Evolutionary conservation across 2,329 filamentous ascomycete genomes (phyloP).

Genomic region (Seiridium unicorne): DNA sequence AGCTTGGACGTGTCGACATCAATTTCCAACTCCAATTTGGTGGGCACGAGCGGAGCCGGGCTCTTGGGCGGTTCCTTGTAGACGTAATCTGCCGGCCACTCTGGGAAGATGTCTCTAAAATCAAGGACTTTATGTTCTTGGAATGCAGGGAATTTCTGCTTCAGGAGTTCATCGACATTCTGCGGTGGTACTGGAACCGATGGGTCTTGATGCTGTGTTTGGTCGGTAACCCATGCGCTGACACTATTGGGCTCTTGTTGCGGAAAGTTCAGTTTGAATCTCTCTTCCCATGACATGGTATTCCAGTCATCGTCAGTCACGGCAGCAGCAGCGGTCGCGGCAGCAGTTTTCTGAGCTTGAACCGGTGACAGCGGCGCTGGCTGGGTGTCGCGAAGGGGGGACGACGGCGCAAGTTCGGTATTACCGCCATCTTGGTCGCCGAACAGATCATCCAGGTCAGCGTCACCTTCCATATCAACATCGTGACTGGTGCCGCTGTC

Average conservation of each 20-base stretch:
- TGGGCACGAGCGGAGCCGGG: constrained; percentile 66
- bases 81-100: constrained; percentile 74
- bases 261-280: constrained; percentile 40
- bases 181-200: constrained; percentile 69
- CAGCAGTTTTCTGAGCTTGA: neutral
- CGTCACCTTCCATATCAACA: constrained; percentile 42
- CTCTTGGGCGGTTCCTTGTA: constrained; percentile 77
- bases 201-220: constrained; percentile 53
- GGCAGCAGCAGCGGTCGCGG: constrained; percentile 13
- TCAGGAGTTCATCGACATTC: constrained; percentile 72
- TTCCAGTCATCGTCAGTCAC: constrained; percentile 32
- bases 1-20: constrained; percentile 81
- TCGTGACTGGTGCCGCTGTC: constrained; percentile 60
- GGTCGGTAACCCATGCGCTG: constrained; percentile 29
- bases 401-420: constrained; percentile 38
- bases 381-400: constrained; percentile 34
- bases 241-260: constrained; percentile 40
- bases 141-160: constrained; percentile 79
- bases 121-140: constrained; percentile 71
- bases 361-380: constrained; percentile 5
- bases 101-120: constrained; percentile 80
- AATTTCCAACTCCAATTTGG: constrained; percentile 85
- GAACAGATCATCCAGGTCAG: constrained; percentile 61
- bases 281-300: constrained; percentile 35
- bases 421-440: constrained; percentile 54